These are phyloP conservation scores for Candida dajiaensis DNA, from an alignment of 805 yeast species.

Conservation along the genomic window DNA sequence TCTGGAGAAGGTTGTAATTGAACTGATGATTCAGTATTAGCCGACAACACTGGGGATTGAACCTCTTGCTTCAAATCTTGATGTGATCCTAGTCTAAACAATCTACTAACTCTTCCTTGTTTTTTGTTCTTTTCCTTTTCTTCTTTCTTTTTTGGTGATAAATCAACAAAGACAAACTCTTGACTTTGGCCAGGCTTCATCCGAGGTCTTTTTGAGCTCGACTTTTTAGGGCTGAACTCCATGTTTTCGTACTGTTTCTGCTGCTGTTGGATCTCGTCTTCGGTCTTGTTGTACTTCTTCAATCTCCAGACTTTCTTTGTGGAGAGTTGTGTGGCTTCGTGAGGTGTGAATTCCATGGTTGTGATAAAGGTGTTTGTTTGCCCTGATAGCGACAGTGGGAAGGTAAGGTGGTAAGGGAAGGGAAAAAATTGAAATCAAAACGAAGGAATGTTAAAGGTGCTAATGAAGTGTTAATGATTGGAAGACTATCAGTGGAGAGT, in stretches of 20 bases:
- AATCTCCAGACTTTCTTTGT: slow-evolving; percentile 24
- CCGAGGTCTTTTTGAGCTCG: slow-evolving; percentile 21
- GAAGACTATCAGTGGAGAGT: background rate
- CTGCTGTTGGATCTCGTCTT: slow-evolving; percentile 20
- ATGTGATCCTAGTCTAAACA: slow-evolving; percentile 4
- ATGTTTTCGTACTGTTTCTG: slow-evolving; percentile 19
- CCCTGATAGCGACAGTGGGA: no score
- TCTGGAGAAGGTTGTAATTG: background rate
- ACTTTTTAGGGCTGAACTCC: slow-evolving; percentile 22
- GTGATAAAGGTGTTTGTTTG: no score
- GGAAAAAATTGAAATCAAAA: no score
- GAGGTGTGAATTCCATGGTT: background rate
- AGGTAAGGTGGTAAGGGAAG: no score
- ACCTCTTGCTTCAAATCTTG: slow-evolving; percentile 2
- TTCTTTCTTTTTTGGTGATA: slow-evolving; percentile 23
- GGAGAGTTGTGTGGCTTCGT: slow-evolving; percentile 4
- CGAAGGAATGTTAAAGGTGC: background rate
- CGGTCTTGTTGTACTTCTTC: slow-evolving; percentile 19
- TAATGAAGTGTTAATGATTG: background rate
- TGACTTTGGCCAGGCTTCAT: slow-evolving; percentile 22
- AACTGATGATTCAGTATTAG: background rate
- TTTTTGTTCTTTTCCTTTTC: slow-evolving; percentile 3
- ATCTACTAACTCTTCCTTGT: slow-evolving; percentile 9
- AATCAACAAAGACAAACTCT: slow-evolving; percentile 25
- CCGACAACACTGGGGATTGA: background rate